Percentiles rank a stretch among this genome's conserved stretches.
Conservation (phyloP, 1,284 basidiomycete genomes). For the Pseudozyma pruni region DNA sequence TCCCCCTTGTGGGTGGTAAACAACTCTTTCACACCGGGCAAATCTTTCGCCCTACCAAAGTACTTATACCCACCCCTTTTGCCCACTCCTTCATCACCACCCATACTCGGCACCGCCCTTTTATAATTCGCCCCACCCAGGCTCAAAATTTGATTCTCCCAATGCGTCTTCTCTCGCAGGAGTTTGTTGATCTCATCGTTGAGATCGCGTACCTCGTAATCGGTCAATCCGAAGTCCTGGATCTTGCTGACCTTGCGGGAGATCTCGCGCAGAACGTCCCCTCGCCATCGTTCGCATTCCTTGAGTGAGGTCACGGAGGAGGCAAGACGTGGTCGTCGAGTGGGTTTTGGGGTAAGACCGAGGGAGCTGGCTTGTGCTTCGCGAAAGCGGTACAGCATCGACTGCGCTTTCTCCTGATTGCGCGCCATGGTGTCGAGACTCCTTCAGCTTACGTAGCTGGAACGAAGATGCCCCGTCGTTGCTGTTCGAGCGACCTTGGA, state of each 20-base stretch:
- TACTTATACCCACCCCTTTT: conserved; percentile 98
- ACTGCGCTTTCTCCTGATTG: conserved; percentile 70
- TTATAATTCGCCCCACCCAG: conserved; percentile 96
- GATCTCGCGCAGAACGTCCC: conserved; percentile 92
- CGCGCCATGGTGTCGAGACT: conserved; percentile 58
- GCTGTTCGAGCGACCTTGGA: too few species aligned
- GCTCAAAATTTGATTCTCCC: conserved; percentile 95
- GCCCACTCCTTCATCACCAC: conserved; percentile 83
- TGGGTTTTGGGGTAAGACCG: conserved; percentile 79
- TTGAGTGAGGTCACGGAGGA: conserved; percentile 87
- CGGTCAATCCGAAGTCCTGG: conserved; percentile 90
- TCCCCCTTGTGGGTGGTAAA: conserved; percentile 83
- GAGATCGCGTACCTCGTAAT: conserved; percentile 94
- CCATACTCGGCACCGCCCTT: conserved; percentile 83
- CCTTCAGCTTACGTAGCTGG: too few species aligned
- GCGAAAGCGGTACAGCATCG: conserved; percentile 98
- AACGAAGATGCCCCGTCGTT: too few species aligned
- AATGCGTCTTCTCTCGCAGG: conserved; percentile 92
- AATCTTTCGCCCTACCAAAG: conserved; percentile 94
- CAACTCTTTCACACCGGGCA: conserved; percentile 93
- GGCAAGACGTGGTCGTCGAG: conserved; percentile 88
- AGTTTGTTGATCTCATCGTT: conserved; percentile 99
- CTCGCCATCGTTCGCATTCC: conserved; percentile 94
- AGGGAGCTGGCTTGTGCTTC: conserved; percentile 96
- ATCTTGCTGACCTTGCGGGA: conserved; percentile 97